A percentile compares a stretch with the other conserved stretches of the same genome.
Evolutionary conservation across 2,329 filamentous ascomycete species (phyloP).

Genomic region (Reticulascus tulasneorum): DNA sequence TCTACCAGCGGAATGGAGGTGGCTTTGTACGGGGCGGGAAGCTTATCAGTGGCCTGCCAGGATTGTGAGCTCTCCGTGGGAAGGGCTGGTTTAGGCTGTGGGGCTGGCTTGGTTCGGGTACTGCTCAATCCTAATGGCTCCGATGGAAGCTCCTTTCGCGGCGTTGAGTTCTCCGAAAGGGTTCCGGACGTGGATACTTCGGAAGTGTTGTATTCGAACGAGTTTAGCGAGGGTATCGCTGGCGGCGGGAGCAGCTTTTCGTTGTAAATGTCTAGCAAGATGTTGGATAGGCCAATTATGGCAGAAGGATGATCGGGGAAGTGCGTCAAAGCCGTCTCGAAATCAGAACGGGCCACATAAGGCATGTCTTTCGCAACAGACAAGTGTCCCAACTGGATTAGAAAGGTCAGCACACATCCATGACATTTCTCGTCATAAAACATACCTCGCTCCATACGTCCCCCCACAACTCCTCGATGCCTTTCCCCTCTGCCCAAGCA

Average conservation of each 20-base stretch:
- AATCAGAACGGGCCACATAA: conserved; percentile 69
- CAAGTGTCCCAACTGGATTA: conserved; percentile 61
- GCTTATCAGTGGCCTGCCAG: conserved; percentile 29
- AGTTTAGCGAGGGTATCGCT: conserved; percentile 42
- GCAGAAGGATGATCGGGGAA: conserved; percentile 75
- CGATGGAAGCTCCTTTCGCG: conserved; percentile 29
- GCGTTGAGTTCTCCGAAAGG: conserved; percentile 3
- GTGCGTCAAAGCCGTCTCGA: conserved; percentile 77
- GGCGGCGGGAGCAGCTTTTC: conserved; percentile 60
- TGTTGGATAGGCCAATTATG: conserved; percentile 77
- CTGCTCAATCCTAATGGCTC: conserved; percentile 43
- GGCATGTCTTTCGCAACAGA: conserved; percentile 57
- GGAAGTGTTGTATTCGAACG: conserved; percentile 25
- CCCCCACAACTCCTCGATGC: conserved; percentile 77
- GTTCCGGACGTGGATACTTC: too few species aligned
- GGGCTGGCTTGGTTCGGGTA: conserved; percentile 9
- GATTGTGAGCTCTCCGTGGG: conserved; percentile 10
- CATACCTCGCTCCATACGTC: conserved; percentile 80
- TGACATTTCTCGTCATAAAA: conserved; percentile 5
- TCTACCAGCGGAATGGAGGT: conserved; percentile 69
- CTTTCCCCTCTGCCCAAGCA: conserved; percentile 77
- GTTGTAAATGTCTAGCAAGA: conserved; percentile 81
- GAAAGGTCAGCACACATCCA: not conserved
- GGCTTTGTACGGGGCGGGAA: conserved; percentile 51
- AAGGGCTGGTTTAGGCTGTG: conserved; percentile 7